Conservation (phyloP, 176 grass and related monocot genomes). For the Oryza officinalis region DNA sequence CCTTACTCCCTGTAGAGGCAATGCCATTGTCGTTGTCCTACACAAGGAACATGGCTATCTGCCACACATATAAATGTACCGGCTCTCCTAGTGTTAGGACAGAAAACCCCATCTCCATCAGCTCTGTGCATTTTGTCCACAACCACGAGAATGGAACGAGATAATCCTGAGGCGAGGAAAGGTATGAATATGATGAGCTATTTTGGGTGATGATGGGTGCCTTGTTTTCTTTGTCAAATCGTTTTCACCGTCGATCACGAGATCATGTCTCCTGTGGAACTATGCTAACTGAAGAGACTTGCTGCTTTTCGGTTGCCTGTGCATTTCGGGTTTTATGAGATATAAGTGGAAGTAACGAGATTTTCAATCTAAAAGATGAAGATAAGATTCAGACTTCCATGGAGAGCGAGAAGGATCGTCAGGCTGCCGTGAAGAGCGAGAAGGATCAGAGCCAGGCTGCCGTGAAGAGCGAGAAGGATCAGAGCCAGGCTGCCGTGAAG, state of each 20-base stretch:
- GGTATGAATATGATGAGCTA: constrained; percentile 14
- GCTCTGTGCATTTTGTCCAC: neutral
- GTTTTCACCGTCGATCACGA: neutral
- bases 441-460: too few relatives aligned
- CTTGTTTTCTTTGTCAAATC: neutral
- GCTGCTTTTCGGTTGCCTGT: neutral
- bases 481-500: neutral
- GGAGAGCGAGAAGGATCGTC: neutral
- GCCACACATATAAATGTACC: neutral
- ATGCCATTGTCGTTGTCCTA: constrained; percentile 43
- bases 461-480: neutral
- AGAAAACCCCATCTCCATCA: neutral
- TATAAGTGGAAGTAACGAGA: neutral
- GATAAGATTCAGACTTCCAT: neutral
- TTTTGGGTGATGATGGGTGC: neutral
- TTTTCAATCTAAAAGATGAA: neutral
- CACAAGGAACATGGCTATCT: constrained; percentile 29
- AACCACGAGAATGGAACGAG: constrained; percentile 9
- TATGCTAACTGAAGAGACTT: neutral
- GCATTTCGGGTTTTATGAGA: neutral
- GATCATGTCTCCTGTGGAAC: neutral
- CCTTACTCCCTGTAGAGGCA: constrained; percentile 53
- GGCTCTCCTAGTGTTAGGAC: neutral
- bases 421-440: neutral
- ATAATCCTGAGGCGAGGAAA: neutral